A percentile compares a stretch with the other conserved stretches of the same genome.
These are phyloP conservation scores for Colletotrichum sp. DNA, from an alignment of 2,329 filamentous ascomycete genomes.

Conservation along the genomic window DNA sequence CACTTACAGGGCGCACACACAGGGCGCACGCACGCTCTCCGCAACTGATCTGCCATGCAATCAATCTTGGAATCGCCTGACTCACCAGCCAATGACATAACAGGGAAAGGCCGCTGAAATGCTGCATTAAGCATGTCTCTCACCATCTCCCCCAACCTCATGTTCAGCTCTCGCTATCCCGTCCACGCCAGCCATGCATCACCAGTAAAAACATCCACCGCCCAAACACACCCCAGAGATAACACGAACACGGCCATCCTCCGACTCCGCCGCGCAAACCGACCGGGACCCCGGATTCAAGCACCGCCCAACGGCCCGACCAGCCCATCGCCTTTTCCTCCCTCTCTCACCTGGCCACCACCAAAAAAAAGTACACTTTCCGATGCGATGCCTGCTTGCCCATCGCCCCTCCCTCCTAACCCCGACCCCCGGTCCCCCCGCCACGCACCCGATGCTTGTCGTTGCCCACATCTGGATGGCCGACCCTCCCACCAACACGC, in stretches of 20 bases:
- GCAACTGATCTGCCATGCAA: background rate
- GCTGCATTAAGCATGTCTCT: background rate
- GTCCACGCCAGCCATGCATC: background rate
- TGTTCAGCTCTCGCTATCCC: background rate
- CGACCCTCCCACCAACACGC: background rate
- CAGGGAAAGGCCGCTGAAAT: background rate
- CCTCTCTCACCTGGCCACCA: background rate
- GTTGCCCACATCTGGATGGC: background rate
- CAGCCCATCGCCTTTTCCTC: background rate
- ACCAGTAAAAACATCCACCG: background rate
- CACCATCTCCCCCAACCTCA: background rate
- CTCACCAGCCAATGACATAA: background rate
- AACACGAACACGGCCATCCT: background rate
- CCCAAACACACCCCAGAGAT: background rate
- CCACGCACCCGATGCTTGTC: background rate
- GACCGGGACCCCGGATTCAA: slow-evolving; percentile 5
- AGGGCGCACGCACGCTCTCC: background rate
- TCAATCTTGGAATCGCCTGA: background rate
- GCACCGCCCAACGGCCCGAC: background rate
- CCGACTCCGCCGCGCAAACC: background rate
- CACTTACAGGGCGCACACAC: background rate
- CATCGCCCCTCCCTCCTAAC: background rate
- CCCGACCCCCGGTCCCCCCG: background rate
- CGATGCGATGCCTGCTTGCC: background rate
- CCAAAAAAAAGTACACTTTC: background rate